A percentile compares a stretch with the other conserved stretches of the same genome.
Evolutionary conservation across 768 basidiomycete species (phyloP).

Genomic region (Agrocybe pediades): DNA sequence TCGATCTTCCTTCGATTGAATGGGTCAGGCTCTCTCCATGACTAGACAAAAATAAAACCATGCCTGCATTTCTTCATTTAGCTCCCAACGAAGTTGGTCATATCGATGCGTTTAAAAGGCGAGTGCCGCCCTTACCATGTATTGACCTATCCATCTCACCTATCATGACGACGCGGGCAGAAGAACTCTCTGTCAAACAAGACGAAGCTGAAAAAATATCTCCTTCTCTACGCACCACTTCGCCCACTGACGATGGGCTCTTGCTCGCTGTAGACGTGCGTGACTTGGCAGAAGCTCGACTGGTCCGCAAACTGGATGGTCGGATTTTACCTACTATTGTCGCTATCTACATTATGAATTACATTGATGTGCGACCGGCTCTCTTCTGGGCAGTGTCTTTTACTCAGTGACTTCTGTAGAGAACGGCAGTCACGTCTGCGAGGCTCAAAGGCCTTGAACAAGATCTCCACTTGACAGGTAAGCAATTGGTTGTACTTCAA

Average conservation of each 20-base stretch:
- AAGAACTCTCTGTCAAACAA: not conserved
- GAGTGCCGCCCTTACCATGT: not conserved
- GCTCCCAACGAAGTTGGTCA: not conserved
- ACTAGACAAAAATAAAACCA: not conserved
- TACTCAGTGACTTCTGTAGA: constrained; percentile 24
- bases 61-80: not conserved
- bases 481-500: too few relatives aligned
- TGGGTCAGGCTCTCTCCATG: not conserved
- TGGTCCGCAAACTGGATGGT: constrained; percentile 57
- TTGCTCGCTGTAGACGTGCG: not conserved
- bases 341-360: constrained; percentile 65
- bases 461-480: constrained; percentile 48
- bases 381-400: not conserved
- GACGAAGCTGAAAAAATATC: not conserved
- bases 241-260: constrained; percentile 1
- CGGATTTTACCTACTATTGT: constrained; percentile 58
- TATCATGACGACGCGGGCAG: not conserved
- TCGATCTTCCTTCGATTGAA: not conserved
- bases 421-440: constrained; percentile 49
- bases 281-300: constrained; percentile 33
- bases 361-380: constrained; percentile 50
- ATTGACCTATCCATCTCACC: not conserved
- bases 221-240: not conserved
- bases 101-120: not conserved
- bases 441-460: constrained; percentile 50